Conservation (phyloP, 2,329 filamentous ascomycete species). For the Dactylellina cionopaga region DNA sequence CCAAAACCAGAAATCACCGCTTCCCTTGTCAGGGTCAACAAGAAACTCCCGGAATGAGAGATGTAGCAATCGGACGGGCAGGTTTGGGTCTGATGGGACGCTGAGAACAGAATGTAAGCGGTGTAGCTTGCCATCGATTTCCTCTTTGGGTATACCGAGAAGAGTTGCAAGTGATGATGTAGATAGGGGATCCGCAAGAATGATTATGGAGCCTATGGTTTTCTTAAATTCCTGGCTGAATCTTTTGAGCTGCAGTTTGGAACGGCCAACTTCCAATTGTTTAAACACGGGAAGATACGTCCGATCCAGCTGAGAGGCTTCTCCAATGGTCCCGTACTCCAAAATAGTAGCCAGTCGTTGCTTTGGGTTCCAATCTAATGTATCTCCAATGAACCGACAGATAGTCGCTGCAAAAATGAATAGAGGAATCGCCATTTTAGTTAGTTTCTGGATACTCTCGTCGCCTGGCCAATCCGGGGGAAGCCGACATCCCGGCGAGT, state of each 20-base stretch:
- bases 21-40: slow-evolving; percentile 1
- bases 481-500: not conserved
- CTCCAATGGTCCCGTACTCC: not conserved
- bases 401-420: slow-evolving; percentile 58
- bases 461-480: slow-evolving; percentile 49
- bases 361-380: not conserved
- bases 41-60: slow-evolving; percentile 24
- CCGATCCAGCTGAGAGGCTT: not conserved
- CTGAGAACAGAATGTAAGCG: slow-evolving; percentile 17
- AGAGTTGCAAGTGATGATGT: not conserved
- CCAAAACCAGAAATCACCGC: slow-evolving; percentile 9
- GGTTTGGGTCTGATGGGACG: not conserved
- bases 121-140: not conserved
- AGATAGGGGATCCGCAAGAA: not conserved
- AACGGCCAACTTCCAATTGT: not conserved
- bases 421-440: slow-evolving; percentile 51
- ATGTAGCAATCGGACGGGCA: slow-evolving; percentile 4
- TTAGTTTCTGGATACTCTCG: slow-evolving; percentile 49
- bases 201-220: slow-evolving; percentile 3
- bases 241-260: not conserved
- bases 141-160: not conserved
- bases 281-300: slow-evolving; percentile 10
- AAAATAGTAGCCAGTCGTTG: slow-evolving; percentile 17
- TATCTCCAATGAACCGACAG: slow-evolving; percentile 56
- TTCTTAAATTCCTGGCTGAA: not conserved